Percentiles rank a stretch among this genome's conserved stretches.
phyloP scores from a whole-genome alignment of 2,329 filamentous ascomycete species.

The Xylariaceae sp. region DNA sequence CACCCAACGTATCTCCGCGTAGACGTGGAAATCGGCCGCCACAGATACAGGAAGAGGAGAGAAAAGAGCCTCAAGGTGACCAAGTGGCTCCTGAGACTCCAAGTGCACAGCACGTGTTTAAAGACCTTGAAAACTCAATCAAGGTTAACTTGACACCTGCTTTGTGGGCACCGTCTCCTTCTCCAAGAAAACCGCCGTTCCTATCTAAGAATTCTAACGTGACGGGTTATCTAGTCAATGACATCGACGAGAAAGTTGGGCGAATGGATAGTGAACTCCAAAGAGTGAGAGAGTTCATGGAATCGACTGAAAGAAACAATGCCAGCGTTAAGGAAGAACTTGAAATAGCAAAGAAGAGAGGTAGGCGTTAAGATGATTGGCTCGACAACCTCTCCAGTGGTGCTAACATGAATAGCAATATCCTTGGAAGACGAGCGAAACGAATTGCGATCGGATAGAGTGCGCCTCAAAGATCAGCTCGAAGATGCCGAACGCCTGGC shows the following conservation, averaged over 20 bases:
- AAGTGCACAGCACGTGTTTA: constrained; percentile 38
- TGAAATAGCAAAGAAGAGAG: constrained; percentile 74
- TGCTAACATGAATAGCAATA: constrained; percentile 46
- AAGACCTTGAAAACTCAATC: constrained; percentile 36
- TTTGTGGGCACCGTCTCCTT: constrained; percentile 46
- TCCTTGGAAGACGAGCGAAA: constrained; percentile 57
- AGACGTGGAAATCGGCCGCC: constrained; percentile 19
- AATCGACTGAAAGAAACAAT: constrained; percentile 69
- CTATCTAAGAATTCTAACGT: constrained; percentile 78
- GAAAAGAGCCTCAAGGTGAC: constrained; percentile 18
- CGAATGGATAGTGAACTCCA: constrained; percentile 78
- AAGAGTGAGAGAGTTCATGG: constrained; percentile 74
- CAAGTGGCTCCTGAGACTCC: constrained; percentile 45
- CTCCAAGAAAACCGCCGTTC: constrained; percentile 58
- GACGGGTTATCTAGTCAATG: constrained; percentile 70
- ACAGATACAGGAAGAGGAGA: constrained; percentile 17
- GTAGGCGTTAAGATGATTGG: constrained; percentile 52
- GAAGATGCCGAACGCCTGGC: constrained; percentile 63
- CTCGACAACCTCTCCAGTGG: neutral
- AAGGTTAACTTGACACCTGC: constrained; percentile 42
- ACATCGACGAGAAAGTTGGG: constrained; percentile 77
- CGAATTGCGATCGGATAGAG: constrained; percentile 53
- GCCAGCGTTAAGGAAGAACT: constrained; percentile 76
- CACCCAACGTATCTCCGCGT: constrained; percentile 38
- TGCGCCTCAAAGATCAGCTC: constrained; percentile 68